These are phyloP conservation scores for Stephanodiscus minutulus DNA, from an alignment of 108 stramenopile genomes.

Conservation along the genomic window DNA sequence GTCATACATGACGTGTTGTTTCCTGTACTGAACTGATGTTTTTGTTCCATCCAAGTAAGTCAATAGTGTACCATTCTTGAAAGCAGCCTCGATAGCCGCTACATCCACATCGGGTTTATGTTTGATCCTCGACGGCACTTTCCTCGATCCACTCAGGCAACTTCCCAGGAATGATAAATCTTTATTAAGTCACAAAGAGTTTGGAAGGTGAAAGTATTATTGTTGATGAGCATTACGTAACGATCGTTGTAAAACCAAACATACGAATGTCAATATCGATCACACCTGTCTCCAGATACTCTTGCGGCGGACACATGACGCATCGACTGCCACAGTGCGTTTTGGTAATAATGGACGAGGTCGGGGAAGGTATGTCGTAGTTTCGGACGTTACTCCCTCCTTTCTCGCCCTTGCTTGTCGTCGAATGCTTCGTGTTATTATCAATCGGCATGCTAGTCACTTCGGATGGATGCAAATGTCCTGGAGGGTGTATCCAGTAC, in stretches of 20 bases:
- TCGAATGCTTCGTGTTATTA: neutral
- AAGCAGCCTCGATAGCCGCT: slow-evolving; percentile 5
- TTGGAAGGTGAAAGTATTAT: too few relatives aligned
- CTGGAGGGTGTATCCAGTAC: slow-evolving; percentile 39
- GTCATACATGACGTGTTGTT: slow-evolving; percentile 36
- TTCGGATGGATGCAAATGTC: neutral
- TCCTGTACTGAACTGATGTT: slow-evolving; percentile 20
- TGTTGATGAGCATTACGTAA: too few relatives aligned
- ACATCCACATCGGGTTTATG: slow-evolving; percentile 1
- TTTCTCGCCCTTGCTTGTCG: slow-evolving; percentile 4
- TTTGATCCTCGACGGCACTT: slow-evolving; percentile 23
- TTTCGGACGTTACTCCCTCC: neutral
- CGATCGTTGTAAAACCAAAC: too few relatives aligned
- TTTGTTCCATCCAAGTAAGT: too few relatives aligned
- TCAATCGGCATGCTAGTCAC: neutral
- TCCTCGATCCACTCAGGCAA: slow-evolving; percentile 43
- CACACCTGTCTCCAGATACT: slow-evolving; percentile 54
- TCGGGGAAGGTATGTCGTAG: slow-evolving; percentile 18
- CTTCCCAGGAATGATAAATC: slow-evolving; percentile 16
- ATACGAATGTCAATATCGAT: too few relatives aligned
- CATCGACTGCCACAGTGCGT: slow-evolving; percentile 82
- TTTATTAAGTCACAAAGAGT: too few relatives aligned
- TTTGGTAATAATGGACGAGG: slow-evolving; percentile 69
- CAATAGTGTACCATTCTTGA: neutral
- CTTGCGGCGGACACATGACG: slow-evolving; percentile 54